These are phyloP conservation scores for Fusarium lateritium DNA, from an alignment of 2,329 filamentous ascomycete genomes.

Conservation along the genomic window DNA sequence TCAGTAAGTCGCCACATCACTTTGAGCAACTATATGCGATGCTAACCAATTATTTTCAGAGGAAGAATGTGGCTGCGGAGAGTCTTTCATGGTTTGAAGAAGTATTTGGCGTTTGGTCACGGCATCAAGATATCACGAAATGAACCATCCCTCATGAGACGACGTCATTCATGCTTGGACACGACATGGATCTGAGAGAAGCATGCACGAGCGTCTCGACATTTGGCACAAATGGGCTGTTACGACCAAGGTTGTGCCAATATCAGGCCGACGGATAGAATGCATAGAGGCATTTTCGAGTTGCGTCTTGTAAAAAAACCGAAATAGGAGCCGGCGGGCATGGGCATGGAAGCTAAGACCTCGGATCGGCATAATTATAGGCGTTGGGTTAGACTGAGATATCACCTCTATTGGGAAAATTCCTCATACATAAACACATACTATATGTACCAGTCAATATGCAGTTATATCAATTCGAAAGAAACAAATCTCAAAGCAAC, in stretches of 20 bases:
- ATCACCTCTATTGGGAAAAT: constrained; percentile 31
- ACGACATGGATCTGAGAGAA: constrained; percentile 1
- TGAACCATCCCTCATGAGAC: constrained; percentile 24
- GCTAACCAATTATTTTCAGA: constrained; percentile 69
- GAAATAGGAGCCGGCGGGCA: constrained; percentile 31
- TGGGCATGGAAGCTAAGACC: constrained; percentile 18
- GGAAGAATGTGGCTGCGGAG: constrained; percentile 95
- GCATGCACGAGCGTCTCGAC: neutral
- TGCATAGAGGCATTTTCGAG: constrained; percentile 33
- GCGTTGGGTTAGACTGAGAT: constrained; percentile 49
- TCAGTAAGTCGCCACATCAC: constrained; percentile 78
- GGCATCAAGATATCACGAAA: constrained; percentile 8
- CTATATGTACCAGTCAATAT: no score
- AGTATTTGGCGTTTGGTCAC: constrained; percentile 1
- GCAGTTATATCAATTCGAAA: constrained; percentile 1
- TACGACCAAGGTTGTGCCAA: neutral
- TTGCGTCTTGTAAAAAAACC: constrained; percentile 39
- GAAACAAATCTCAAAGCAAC: constrained; percentile 1
- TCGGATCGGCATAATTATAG: constrained; percentile 43
- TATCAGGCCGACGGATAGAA: constrained; percentile 26
- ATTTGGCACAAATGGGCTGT: neutral
- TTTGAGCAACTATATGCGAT: neutral
- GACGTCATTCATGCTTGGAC: constrained; percentile 31
- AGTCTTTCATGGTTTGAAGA: constrained; percentile 88
- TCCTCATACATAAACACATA: constrained; percentile 27